Evolutionary conservation across 2,329 filamentous ascomycete species (phyloP), one percentile per base, ranked within the genome.

Genomic region (Chrysosporium queenslandicum): DNA sequence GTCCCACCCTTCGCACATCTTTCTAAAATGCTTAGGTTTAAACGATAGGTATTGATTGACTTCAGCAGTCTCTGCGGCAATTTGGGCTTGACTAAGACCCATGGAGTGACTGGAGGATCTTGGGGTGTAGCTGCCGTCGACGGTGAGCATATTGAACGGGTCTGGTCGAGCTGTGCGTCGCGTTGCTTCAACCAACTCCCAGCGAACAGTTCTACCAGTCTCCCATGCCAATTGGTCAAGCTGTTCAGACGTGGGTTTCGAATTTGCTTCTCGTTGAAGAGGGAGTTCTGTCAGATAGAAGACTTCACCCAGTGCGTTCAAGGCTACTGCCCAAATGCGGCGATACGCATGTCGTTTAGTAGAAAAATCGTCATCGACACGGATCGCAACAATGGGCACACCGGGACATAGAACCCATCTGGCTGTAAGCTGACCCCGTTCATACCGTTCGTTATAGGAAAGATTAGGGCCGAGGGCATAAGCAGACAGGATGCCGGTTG

Each of bases 251-350:
- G 54, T 64, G n/a, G 65, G 55, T 74, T 62, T 76, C 60, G 60
- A 75, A 29, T 74, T 71, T 3, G 73, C 60, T 6, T 78, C 73
- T 18, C 77, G 72, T 32, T 76, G 74, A 23, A 68, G 75, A 0
- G 87, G 88, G 5, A 83, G 75, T 46, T 87, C 82, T 1, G 79
- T 85, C 1, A 97, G 74, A 60, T 91, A 95, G 66, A 85, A 97
- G 0, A 95, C 74, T 66, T 98, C 92, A 1, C 92, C 92, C 7
- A 98, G 74, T 0, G 92, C 91, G 65, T 98, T 98, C 49, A 98
- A 70, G n/a, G 82, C 87, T 39, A 91, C 84, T n/a, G 87, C 88
- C 88, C 89, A 97, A 11, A 92, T 79, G 25, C 90, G 82, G 11
- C 80, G 79, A 46, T 82, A 74, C 3, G 78, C 72, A 63, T 83